Conservation (phyloP, 1,139 yeast species). For the Pichia sorboxylosa region DNA sequence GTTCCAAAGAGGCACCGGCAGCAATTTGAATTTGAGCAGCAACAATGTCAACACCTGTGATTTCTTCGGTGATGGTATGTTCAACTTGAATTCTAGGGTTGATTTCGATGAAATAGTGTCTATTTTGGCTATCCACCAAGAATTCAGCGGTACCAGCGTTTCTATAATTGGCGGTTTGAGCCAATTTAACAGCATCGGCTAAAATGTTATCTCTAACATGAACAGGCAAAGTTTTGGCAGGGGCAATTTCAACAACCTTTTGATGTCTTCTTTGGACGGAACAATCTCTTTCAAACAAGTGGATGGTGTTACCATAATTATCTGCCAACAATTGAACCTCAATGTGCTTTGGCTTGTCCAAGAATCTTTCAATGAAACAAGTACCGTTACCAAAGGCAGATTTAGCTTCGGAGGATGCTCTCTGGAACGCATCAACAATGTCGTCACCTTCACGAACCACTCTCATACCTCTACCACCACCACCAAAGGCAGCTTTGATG, state of each 20-base stretch:
- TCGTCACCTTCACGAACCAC: slow-evolving; percentile 96
- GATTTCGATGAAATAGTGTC: slow-evolving; percentile 96
- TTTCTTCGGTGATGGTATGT: slow-evolving; percentile 97
- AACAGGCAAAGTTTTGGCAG: slow-evolving; percentile 84
- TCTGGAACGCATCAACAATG: slow-evolving; percentile 78
- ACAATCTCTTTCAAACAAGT: slow-evolving; percentile 95
- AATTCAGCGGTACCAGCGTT: slow-evolving; percentile 99
- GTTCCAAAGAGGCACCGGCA: slow-evolving; percentile 91
- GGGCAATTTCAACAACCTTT: slow-evolving; percentile 97
- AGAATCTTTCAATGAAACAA: slow-evolving; percentile 90
- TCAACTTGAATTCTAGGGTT: slow-evolving; percentile 98
- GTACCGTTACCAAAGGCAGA: slow-evolving; percentile 97
- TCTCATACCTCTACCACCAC: slow-evolving; percentile 99
- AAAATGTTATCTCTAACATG: slow-evolving; percentile 82
- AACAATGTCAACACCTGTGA: slow-evolving; percentile 94
- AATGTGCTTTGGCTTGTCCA: slow-evolving; percentile 93
- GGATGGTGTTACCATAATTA: slow-evolving; percentile 87
- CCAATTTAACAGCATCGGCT: slow-evolving; percentile 88
- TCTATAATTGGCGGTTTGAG: slow-evolving; percentile 77
- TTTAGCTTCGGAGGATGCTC: slow-evolving; percentile 92
- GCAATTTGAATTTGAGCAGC: slow-evolving; percentile 99
- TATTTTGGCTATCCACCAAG: slow-evolving; percentile 82
- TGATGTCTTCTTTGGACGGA: slow-evolving; percentile 99
- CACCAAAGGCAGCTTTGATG: slow-evolving; percentile 98
- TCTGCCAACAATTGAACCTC: slow-evolving; percentile 96